Evolutionary conservation across 306 rosid genomes (phyloP).

Genomic region (Vicia villosa): DNA sequence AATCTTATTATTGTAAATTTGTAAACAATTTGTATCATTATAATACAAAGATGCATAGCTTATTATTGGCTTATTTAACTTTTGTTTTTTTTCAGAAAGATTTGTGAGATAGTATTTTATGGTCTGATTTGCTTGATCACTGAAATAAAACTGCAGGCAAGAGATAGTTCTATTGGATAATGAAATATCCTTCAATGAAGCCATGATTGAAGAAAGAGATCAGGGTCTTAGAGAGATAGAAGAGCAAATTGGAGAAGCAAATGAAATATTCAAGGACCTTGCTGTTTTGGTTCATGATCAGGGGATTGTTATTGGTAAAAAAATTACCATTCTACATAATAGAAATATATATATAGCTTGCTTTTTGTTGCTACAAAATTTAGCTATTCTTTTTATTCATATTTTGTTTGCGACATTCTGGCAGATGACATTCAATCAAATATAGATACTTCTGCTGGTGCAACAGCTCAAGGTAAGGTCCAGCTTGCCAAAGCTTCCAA

Average conservation of each 20-base stretch:
- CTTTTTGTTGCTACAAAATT: constrained; percentile 24
- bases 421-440: constrained; percentile 77
- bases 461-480: constrained; percentile 56
- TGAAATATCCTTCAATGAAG: constrained; percentile 77
- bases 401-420: constrained; percentile 20
- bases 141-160: constrained; percentile 57
- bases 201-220: constrained; percentile 86
- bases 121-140: constrained; percentile 34
- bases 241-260: constrained; percentile 73
- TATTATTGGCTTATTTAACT: constrained; percentile 5
- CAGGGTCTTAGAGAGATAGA: constrained; percentile 72
- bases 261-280: constrained; percentile 79
- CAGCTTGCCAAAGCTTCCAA: constrained; percentile 71
- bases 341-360: constrained; percentile 23
- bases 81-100: not conserved
- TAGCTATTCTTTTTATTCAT: constrained; percentile 15
- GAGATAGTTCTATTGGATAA: constrained; percentile 61
- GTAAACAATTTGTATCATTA: not conserved
- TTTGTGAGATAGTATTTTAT: not conserved
- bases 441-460: constrained; percentile 61
- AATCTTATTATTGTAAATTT: constrained; percentile 5
- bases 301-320: constrained; percentile 72
- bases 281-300: constrained; percentile 89
- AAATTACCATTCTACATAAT: constrained; percentile 3
- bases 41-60: not conserved